Evolutionary conservation across 179 eudicot species (phyloP), one percentile per base, ranked within the genome.

Genomic region (Corrigiola litoralis): DNA sequence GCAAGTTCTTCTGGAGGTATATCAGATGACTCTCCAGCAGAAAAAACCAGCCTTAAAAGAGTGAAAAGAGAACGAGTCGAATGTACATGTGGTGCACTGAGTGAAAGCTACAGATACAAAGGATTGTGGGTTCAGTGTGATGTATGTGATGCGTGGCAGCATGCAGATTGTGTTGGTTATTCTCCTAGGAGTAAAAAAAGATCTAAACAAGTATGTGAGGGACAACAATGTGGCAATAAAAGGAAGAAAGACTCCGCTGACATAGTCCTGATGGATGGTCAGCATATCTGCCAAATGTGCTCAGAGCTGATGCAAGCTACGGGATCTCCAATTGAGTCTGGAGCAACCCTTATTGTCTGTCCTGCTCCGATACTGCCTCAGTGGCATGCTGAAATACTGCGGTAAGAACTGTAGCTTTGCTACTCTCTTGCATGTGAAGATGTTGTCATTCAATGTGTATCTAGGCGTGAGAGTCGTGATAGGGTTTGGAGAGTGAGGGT

Each of bases 121-220:
- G 97, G 99, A 47, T 41, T 88, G 63, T 94, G 97, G 99, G 97
- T 94, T 58, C 99, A 94, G 77, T 94, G 99, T 82, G 99, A 95
- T 83, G 61, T 81, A 14, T 95, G 99, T 77, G 99, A 95, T 88
- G 97, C 99, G 60, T 95, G 99, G 99, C 99, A 95, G 73, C 97
- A 95, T 81, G 97, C 85, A 48, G 96, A 90, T 49, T 95, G 99
- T 79, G 95, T 95, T 66, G 84, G 81, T 38, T 95, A 79, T 75
- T 75, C 88, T 40, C 61, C 72, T 59, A 68, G 65, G 57, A 82
- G 61, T 20, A 45, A 34, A 57, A 67, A 68, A 66, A 75, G 68
- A 63, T 54, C 66, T 28, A 63, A 66, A 64, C 65, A 68, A 53
- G 63, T 64, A 29, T 62, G 63, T 27, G 34, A 68, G 28, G 70